phyloP scores from a whole-genome alignment of 331 rosid species.

The Pyrus hybrid region DNA sequence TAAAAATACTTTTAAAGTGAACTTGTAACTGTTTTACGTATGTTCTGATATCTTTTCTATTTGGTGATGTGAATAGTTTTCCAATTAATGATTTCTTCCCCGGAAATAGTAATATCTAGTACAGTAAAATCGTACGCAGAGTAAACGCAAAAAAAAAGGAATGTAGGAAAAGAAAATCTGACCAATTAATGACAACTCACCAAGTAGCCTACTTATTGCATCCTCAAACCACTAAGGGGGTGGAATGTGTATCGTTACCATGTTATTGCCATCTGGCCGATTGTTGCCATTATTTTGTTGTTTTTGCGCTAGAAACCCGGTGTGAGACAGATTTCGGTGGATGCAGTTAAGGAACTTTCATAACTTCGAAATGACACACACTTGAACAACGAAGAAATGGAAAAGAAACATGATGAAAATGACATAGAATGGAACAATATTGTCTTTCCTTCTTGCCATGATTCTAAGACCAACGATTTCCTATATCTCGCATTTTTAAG shows the following conservation, averaged over 20 bases:
- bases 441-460: too few species aligned
- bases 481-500: neutral
- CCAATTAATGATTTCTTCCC: neutral
- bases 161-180: neutral
- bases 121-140: neutral
- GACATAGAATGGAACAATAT: too few species aligned
- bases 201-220: neutral
- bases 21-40: neutral
- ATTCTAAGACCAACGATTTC: too few species aligned
- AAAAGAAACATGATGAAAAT: too few species aligned
- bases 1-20: neutral
- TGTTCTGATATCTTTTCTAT: neutral
- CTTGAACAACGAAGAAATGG: too few species aligned
- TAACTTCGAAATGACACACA: too few species aligned
- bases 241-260: too few species aligned
- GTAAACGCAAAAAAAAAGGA: neutral
- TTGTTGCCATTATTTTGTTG: too few species aligned
- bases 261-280: too few species aligned
- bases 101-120: neutral
- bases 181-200: neutral
- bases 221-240: neutral
- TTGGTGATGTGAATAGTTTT: neutral
- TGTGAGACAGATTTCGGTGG: too few species aligned
- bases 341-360: too few species aligned
- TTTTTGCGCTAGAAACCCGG: too few species aligned